Evolutionary conservation across 2,329 filamentous ascomycete species (phyloP), one percentile per base, ranked within the genome.

Genomic region (Chaetomiaceae sp.): DNA sequence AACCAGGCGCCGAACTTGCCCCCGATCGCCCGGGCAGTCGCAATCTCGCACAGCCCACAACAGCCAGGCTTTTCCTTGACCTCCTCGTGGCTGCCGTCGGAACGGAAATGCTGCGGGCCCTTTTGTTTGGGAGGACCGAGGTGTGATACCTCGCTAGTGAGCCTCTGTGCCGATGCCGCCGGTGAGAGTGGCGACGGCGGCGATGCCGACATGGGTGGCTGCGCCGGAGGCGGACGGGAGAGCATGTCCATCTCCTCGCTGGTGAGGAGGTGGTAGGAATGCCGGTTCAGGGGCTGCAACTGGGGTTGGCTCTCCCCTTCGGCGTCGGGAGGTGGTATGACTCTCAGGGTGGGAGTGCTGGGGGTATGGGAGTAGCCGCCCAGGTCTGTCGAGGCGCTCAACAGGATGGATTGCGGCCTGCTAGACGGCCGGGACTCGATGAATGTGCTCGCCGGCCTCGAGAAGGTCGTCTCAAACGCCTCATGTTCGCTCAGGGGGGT

Each of bases 1-100:
- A 56, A 14, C 56, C 56, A 58, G 1, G 49, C 56, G 6, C 49
- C 53, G 20, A 55, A 53, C 16, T 13, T 51, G 7, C 50, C 50
- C 2, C 42, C 50, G 5, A 58, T 32, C 8, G 21, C 14, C 23
- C 32, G 25, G 1, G 43, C 56, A 3, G 53, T 55, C 1, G 37
- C 29, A 4, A 55, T 21, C 23, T 56, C 44, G 18, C 56, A 58
- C 20, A 55, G 18, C 1, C 50, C 50, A 4, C 30, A 21, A 27
- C 55, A 57, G 23, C 55, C 33, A 2, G 48, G 40, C 14, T 16
- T 49, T 7, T 37, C 33, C 25, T 48, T 32, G 2, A 40, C 23
- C 3, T 21, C 16, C 21, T 40, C 40, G n/a, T 23, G 23, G 18
- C 38, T 21, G 14, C 5, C 34, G n/a, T 29, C 20, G 9, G 21